These are phyloP conservation scores for Zizania latifolia DNA, from an alignment of 176 grass and related monocot genomes.

Conservation along the genomic window DNA sequence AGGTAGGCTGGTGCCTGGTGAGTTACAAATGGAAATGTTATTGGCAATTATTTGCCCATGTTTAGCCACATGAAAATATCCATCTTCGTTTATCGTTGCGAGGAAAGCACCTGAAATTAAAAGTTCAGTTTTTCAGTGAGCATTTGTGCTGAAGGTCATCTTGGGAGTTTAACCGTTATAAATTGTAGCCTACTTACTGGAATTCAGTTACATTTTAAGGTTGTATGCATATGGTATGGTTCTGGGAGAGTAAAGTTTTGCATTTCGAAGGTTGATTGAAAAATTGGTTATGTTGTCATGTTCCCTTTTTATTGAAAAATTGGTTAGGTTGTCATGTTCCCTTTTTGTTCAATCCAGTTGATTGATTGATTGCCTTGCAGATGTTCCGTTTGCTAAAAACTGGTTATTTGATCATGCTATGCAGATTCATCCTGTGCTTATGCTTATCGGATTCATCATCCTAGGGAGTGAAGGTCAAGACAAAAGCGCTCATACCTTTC, in stretches of 20 bases:
- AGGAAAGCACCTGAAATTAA: neutral
- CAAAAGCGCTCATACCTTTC: neutral
- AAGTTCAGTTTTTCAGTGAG: neutral
- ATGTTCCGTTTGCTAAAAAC: neutral
- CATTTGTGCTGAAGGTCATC: neutral
- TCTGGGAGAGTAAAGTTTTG: neutral
- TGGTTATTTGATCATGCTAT: neutral
- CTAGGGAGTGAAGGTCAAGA: conserved; percentile 66
- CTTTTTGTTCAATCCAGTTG: neutral
- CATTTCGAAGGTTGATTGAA: neutral
- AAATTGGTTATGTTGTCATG: too few relatives aligned
- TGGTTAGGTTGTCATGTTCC: too few relatives aligned
- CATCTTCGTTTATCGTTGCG: neutral
- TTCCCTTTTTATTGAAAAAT: too few relatives aligned
- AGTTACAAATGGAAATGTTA: neutral
- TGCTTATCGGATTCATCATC: conserved; percentile 81
- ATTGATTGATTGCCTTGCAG: neutral
- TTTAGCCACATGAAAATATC: neutral
- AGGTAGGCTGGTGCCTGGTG: neutral
- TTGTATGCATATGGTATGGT: neutral
- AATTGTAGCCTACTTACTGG: neutral
- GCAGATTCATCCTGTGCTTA: conserved; percentile 83
- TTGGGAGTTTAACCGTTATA: conserved; percentile 2
- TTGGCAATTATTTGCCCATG: neutral
- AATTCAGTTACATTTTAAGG: neutral